Conservation (phyloP, 106 monocot genomes). For the Acorus calamus region DNA sequence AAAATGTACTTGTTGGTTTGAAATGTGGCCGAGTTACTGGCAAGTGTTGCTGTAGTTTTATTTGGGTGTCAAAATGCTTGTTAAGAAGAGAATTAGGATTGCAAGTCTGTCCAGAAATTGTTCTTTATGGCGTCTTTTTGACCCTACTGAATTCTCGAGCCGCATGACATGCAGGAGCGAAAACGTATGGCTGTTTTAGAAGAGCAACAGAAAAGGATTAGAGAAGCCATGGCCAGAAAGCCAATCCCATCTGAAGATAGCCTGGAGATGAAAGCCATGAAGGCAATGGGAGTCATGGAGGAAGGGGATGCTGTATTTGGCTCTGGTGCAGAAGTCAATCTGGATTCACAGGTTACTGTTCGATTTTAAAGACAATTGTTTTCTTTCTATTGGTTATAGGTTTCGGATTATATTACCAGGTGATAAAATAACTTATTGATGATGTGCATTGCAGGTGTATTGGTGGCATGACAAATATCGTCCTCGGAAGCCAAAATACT, state of each 20-base stretch:
- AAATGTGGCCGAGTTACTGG: too few species aligned
- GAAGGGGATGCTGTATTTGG: slow-evolving; percentile 95
- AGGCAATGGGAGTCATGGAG: slow-evolving; percentile 94
- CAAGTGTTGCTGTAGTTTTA: too few species aligned
- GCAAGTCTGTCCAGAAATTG: too few species aligned
- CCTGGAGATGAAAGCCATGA: slow-evolving; percentile 85
- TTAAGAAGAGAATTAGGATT: too few species aligned
- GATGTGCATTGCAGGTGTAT: slow-evolving; percentile 45
- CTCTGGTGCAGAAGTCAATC: slow-evolving; percentile 83
- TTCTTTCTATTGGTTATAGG: background rate
- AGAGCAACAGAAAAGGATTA: slow-evolving; percentile 62
- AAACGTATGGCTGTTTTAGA: slow-evolving; percentile 59
- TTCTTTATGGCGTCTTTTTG: too few species aligned
- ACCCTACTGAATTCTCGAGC: too few species aligned
- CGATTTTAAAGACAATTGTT: background rate
- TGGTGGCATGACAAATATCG: slow-evolving; percentile 99
- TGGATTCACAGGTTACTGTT: slow-evolving; percentile 73
- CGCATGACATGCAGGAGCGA: slow-evolving; percentile 27
- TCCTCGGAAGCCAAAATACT: slow-evolving; percentile 91
- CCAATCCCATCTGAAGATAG: slow-evolving; percentile 45
- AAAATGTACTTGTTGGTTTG: too few species aligned
- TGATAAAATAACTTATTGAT: background rate
- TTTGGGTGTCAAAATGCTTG: too few species aligned
- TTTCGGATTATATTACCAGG: background rate
- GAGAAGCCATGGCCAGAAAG: slow-evolving; percentile 56